These are phyloP conservation scores for Neofusicoccum kwambonambiense DNA, from an alignment of 2,329 filamentous ascomycete species.

Conservation along the genomic window DNA sequence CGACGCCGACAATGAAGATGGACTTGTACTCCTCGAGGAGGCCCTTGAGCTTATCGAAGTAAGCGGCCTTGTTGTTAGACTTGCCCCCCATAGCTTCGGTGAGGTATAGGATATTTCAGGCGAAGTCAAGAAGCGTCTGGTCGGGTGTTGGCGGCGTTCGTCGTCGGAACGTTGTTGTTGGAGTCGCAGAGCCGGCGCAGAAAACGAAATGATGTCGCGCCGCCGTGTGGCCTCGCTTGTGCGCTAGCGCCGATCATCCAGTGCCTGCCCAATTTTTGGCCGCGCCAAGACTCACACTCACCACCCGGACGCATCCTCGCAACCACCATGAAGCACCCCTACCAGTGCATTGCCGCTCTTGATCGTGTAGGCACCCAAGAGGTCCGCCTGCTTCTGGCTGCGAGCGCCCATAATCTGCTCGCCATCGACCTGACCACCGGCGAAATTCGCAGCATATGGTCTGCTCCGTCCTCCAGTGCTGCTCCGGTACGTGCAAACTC, in stretches of 20 bases:
- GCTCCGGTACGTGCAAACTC: conserved; percentile 27
- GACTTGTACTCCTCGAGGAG: conserved; percentile 95
- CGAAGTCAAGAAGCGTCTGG: conserved; percentile 22
- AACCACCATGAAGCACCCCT: conserved; percentile 38
- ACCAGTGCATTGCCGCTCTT: conserved; percentile 38
- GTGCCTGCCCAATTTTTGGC: conserved; percentile 11
- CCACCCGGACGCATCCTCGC: neutral
- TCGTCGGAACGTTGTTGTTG: conserved; percentile 19
- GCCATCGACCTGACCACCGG: conserved; percentile 62
- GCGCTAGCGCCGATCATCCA: conserved; percentile 1
- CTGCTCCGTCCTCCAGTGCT: conserved; percentile 25
- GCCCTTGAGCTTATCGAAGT: conserved; percentile 99
- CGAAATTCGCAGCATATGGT: conserved; percentile 62
- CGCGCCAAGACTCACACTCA: conserved; percentile 8
- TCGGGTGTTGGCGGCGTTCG: conserved; percentile 10
- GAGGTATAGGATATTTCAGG: conserved; percentile 99
- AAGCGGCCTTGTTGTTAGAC: conserved; percentile 86
- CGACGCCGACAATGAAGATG: conserved; percentile 86
- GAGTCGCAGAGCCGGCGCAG: conserved; percentile 15
- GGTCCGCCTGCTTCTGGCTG: conserved; percentile 63
- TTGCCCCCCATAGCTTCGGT: conserved; percentile 98
- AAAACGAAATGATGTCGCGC: conserved; percentile 18
- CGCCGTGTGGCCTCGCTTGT: conserved; percentile 14
- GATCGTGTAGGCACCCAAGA: conserved; percentile 20
- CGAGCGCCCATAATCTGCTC: conserved; percentile 70